A percentile compares a stretch with the other conserved stretches of the same genome.
Evolutionary conservation across 2,329 filamentous ascomycete genomes (phyloP).

Genomic region (Clarireedia paspali): DNA sequence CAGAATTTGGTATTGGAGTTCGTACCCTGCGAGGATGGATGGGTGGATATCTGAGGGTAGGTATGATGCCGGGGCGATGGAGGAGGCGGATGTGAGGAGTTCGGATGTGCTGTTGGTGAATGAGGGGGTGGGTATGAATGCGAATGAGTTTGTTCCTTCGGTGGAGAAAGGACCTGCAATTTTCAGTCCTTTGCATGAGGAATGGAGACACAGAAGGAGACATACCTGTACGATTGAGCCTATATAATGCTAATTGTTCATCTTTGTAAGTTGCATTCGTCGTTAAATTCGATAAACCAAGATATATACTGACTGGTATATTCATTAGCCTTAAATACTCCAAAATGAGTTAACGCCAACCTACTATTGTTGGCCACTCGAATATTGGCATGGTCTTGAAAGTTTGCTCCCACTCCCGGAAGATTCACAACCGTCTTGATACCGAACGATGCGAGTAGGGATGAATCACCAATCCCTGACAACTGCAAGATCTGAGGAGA

Average conservation of each 20-base stretch:
- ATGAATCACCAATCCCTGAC: constrained; percentile 40
- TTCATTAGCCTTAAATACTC: too few relatives aligned
- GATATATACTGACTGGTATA: neutral
- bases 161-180: constrained; percentile 5
- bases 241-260: constrained; percentile 6
- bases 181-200: too few relatives aligned
- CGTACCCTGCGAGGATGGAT: constrained; percentile 2
- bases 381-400: constrained; percentile 36
- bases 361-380: constrained; percentile 7
- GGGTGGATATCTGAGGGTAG: neutral
- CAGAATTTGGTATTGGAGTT: constrained; percentile 3
- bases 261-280: constrained; percentile 5
- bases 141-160: neutral
- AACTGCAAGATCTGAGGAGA: constrained; percentile 45
- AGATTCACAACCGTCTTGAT: constrained; percentile 37
- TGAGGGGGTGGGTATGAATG: neutral
- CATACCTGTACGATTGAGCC: constrained; percentile 2
- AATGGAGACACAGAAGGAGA: neutral
- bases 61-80: neutral
- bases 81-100: neutral
- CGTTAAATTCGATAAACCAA: neutral
- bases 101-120: constrained; percentile 3
- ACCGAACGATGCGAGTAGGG: constrained; percentile 36
- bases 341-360: too few relatives aligned
- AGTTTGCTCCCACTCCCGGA: constrained; percentile 43